phyloP scores from a whole-genome alignment of 306 rosid species.

The Gastrolobium bilobum region DNA sequence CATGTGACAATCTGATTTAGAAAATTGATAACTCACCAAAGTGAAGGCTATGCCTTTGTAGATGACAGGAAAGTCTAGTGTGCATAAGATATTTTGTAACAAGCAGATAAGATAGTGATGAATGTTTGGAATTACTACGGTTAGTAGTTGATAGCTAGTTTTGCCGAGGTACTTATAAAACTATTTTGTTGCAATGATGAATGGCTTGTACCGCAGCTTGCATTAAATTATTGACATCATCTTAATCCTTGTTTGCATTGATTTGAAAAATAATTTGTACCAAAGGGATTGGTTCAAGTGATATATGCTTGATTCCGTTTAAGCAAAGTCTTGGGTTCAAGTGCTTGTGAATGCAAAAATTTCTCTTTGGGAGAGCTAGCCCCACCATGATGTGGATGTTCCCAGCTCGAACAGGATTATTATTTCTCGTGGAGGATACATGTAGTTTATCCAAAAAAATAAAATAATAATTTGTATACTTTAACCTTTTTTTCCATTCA shows the following conservation, averaged over 20 bases:
- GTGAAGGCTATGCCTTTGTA: slow-evolving; percentile 21
- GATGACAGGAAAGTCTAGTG: slow-evolving; percentile 31
- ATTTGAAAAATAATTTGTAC: neutral
- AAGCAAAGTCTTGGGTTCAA: no score
- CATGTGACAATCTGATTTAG: slow-evolving; percentile 40
- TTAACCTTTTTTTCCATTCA: neutral
- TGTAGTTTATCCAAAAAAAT: no score
- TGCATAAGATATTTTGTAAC: slow-evolving; percentile 33
- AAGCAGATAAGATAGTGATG: slow-evolving; percentile 18
- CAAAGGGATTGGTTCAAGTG: no score
- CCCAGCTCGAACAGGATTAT: no score
- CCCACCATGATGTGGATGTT: no score
- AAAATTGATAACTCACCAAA: slow-evolving; percentile 28
- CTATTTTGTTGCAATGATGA: neutral
- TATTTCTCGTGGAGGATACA: no score
- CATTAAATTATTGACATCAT: neutral
- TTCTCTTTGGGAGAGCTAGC: no score
- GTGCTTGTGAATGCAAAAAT: no score
- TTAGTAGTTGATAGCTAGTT: slow-evolving; percentile 15
- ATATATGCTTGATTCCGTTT: no score
- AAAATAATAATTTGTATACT: neutral
- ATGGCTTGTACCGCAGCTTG: neutral
- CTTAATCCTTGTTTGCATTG: slow-evolving; percentile 20
- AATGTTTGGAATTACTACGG: neutral
- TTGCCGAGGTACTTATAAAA: neutral